A percentile compares a stretch with the other conserved stretches of the same genome.
These are phyloP conservation scores for Melastoma candidum DNA, from an alignment of 441 rosid species.

Conservation along the genomic window DNA sequence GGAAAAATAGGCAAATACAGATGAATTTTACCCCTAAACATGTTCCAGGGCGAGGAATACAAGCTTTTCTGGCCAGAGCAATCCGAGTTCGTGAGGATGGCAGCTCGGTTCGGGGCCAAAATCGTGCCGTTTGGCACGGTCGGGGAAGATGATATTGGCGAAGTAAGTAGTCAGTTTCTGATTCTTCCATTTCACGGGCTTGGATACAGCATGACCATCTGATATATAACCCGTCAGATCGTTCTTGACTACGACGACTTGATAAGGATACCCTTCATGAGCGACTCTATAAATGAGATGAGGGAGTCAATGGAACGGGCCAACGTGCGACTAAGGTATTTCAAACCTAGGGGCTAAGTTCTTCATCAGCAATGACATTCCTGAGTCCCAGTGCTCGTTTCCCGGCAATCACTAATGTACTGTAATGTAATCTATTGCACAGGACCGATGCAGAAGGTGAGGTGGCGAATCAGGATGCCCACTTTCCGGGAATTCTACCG, in stretches of 20 bases:
- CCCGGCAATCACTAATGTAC: neutral
- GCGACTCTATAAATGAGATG: constrained; percentile 3
- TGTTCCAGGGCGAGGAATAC: constrained; percentile 14
- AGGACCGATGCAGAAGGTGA: constrained; percentile 51
- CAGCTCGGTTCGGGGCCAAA: constrained; percentile 17
- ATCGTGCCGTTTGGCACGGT: constrained; percentile 16
- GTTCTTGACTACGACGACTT: constrained; percentile 12
- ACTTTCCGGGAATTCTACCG: constrained; percentile 58
- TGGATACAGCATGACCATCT: neutral
- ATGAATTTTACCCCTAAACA: no score
- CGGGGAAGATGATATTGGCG: constrained; percentile 13
- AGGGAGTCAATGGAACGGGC: neutral
- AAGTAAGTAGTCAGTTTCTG: constrained; percentile 11
- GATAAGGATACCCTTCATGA: constrained; percentile 12
- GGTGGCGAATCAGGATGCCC: constrained; percentile 56
- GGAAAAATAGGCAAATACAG: no score
- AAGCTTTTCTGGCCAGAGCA: constrained; percentile 18
- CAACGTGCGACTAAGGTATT: neutral
- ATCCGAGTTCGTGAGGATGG: constrained; percentile 17
- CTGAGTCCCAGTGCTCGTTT: neutral
- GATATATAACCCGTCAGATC: constrained; percentile 1
- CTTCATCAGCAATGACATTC: no score
- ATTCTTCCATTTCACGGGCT: neutral
- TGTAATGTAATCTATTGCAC: neutral
- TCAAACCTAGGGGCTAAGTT: no score